phyloP scores from a whole-genome alignment of 2,329 filamentous ascomycete genomes.

The Microdochium bolleyi region DNA sequence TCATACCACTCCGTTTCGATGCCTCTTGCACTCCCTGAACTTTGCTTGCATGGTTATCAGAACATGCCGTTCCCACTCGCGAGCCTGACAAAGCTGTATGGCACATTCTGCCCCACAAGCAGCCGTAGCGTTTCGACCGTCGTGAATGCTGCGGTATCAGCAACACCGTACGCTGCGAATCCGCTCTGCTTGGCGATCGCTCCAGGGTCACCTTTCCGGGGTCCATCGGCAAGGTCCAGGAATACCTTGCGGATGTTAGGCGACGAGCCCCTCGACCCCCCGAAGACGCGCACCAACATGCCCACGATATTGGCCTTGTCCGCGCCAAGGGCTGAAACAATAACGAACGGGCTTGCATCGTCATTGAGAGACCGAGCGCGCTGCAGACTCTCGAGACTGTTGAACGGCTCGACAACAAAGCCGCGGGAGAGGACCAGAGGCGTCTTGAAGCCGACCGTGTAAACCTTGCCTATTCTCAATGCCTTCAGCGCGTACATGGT shows the following conservation, averaged over 20 bases:
- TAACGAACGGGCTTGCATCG: conserved; percentile 62
- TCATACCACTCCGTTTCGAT: too few relatives aligned
- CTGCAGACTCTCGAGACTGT: conserved; percentile 59
- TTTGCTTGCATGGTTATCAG: conserved; percentile 19
- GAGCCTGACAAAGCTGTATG: conserved; percentile 77
- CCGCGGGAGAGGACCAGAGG: conserved; percentile 52
- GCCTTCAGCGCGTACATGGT: conserved; percentile 73
- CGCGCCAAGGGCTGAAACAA: conserved; percentile 69
- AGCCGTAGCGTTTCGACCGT: conserved; percentile 74
- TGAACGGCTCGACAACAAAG: conserved; percentile 70
- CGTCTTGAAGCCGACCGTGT: conserved; percentile 75
- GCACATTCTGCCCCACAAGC: conserved; percentile 78
- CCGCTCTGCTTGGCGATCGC: conserved; percentile 65
- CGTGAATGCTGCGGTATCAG: conserved; percentile 76
- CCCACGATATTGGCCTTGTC: conserved; percentile 74
- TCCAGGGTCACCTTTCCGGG: conserved; percentile 60
- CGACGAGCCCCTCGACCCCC: conserved; percentile 29
- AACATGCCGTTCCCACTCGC: conserved; percentile 48
- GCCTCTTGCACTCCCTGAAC: too few relatives aligned
- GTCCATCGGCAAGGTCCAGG: conserved; percentile 64
- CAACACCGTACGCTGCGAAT: conserved; percentile 72
- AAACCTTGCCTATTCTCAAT: conserved; percentile 69
- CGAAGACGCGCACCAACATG: conserved; percentile 68
- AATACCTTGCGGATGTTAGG: conserved; percentile 59
- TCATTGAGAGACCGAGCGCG: conserved; percentile 39